A percentile compares a stretch with the other conserved stretches of the same genome.
Conservation (phyloP, 768 basidiomycete species). For the Mycena sanguinolenta region DNA sequence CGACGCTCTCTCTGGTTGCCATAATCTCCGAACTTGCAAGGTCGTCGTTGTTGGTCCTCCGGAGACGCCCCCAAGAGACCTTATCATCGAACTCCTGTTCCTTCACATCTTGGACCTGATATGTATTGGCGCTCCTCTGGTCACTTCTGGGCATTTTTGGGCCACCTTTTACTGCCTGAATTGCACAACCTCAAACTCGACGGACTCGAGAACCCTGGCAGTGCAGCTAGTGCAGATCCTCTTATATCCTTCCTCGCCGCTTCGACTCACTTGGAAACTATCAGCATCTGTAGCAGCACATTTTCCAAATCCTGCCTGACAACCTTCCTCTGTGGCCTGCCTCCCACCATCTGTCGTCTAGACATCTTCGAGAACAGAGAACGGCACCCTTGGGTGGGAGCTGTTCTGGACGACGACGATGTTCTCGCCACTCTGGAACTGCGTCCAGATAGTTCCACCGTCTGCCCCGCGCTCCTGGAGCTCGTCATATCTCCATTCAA, state of each 20-base stretch:
- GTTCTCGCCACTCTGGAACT: neutral
- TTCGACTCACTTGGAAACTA: neutral
- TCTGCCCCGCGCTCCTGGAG: slow-evolving; percentile 6
- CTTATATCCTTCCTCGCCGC: neutral
- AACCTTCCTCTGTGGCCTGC: neutral
- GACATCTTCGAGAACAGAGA: neutral
- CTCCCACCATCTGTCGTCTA: neutral
- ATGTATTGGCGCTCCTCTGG: neutral
- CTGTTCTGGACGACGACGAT: neutral
- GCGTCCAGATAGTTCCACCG: too few species aligned
- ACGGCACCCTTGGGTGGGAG: neutral
- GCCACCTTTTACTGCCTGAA: neutral
- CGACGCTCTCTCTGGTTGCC: slow-evolving; percentile 3
- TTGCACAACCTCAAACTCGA: neutral
- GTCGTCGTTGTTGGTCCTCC: neutral
- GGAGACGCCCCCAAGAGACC: neutral
- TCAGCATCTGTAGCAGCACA: neutral
- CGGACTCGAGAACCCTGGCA: neutral
- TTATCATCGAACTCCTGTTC: neutral
- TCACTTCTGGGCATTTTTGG: neutral
- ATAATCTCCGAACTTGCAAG: slow-evolving; percentile 2
- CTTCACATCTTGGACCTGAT: slow-evolving; percentile 3
- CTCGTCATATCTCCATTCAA: neutral
- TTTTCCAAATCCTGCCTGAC: neutral
- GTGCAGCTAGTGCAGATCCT: neutral